These are phyloP conservation scores for Discostella pseudostelligera DNA, from an alignment of 108 stramenopile genomes.

Conservation along the genomic window DNA sequence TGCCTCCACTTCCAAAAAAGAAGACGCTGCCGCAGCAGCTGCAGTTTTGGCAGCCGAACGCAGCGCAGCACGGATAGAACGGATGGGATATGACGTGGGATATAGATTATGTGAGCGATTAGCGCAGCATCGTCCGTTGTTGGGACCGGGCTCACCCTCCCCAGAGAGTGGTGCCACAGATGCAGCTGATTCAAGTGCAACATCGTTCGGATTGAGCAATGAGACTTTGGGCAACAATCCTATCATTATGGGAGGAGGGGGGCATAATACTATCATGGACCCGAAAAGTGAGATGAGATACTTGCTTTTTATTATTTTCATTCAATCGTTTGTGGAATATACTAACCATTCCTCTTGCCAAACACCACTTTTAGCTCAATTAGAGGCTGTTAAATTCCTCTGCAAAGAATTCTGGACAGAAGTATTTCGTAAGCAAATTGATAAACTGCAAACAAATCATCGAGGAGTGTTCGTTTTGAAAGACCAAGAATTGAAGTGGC, in stretches of 20 bases:
- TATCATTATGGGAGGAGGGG: constrained; percentile 43
- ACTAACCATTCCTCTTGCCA: too few species aligned
- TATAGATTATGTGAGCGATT: constrained; percentile 88
- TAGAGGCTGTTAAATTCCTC: constrained; percentile 93
- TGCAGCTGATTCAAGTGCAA: constrained; percentile 34
- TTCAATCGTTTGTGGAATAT: too few species aligned
- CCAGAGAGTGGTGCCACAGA: constrained; percentile 49
- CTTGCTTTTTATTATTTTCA: neutral
- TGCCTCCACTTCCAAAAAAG: too few species aligned
- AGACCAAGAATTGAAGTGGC: constrained; percentile 81
- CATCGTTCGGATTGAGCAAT: neutral
- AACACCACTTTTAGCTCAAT: too few species aligned
- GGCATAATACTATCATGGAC: constrained; percentile 41
- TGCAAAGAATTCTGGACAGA: constrained; percentile 96
- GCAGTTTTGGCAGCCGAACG: constrained; percentile 64
- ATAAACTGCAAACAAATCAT: constrained; percentile 95
- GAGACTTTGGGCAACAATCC: constrained; percentile 12
- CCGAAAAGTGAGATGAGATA: constrained; percentile 15
- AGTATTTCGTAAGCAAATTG: constrained; percentile 91
- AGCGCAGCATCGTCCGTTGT: constrained; percentile 68
- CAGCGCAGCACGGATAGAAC: constrained; percentile 83
- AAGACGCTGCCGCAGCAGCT: constrained; percentile 24
- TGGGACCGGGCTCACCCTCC: constrained; percentile 51
- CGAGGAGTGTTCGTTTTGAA: constrained; percentile 92
- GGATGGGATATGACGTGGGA: constrained; percentile 92